Percentiles rank a stretch among this genome's conserved stretches.
Conservation (phyloP, 1,284 basidiomycete species). For the Entoloma clypeatum region DNA sequence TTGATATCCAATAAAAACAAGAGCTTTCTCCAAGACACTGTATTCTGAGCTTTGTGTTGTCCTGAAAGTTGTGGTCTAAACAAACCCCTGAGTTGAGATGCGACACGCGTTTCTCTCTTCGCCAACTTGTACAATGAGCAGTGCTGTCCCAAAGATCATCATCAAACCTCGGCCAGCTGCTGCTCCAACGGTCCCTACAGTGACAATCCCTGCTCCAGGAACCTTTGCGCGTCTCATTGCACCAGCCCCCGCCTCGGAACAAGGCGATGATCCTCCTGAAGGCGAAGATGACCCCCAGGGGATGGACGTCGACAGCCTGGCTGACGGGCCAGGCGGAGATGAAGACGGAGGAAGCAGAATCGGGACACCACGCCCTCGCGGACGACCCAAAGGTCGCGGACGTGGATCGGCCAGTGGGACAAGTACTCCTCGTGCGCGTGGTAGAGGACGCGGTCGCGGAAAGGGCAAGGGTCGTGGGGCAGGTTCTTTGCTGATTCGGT, state of each 20-base stretch:
- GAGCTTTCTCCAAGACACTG: no score
- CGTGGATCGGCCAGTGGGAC: slow-evolving; percentile 24
- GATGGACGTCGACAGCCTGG: slow-evolving; percentile 28
- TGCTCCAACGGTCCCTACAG: slow-evolving; percentile 25
- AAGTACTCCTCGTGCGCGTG: slow-evolving; percentile 34
- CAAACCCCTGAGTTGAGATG: no score
- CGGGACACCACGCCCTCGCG: slow-evolving; percentile 19
- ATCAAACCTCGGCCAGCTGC: slow-evolving; percentile 42
- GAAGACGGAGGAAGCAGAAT: slow-evolving; percentile 24
- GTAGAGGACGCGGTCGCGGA: slow-evolving; percentile 38
- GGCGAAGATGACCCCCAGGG: slow-evolving; percentile 25
- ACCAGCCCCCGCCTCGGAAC: slow-evolving; percentile 24
- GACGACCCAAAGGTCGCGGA: slow-evolving; percentile 26
- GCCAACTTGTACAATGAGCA: slow-evolving; percentile 5
- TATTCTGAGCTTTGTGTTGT: no score
- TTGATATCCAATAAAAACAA: no score
- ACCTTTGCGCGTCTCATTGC: slow-evolving; percentile 29
- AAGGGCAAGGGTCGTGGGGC: slow-evolving; percentile 34
- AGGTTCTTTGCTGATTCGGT: slow-evolving; percentile 39
- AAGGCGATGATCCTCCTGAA: slow-evolving; percentile 25
- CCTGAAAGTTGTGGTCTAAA: no score
- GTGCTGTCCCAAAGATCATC: slow-evolving; percentile 45
- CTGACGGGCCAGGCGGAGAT: slow-evolving; percentile 29
- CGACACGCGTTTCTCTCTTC: no score
- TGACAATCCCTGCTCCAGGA: slow-evolving; percentile 27